phyloP scores from a whole-genome alignment of 805 yeast species.

The Wickerhamomyces hampshirensis region DNA sequence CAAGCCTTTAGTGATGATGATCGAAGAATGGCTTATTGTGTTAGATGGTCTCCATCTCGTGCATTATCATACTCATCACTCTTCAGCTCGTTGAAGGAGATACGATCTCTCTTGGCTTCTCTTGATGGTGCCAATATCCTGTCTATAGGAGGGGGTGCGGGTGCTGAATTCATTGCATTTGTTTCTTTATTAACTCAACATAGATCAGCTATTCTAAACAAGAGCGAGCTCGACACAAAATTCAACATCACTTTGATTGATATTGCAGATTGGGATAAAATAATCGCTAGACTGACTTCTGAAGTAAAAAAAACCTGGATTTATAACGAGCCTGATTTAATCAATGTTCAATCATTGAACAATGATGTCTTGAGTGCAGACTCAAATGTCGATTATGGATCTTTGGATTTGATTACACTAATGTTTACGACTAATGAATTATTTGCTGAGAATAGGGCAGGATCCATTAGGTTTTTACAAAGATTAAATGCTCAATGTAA shows the following conservation, averaged over 20 bases:
- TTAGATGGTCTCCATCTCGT: constrained; percentile 84
- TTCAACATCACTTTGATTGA: constrained; percentile 58
- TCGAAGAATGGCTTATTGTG: constrained; percentile 71
- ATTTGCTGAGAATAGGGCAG: constrained; percentile 61
- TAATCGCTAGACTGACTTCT: constrained; percentile 40
- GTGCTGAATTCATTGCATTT: constrained; percentile 67
- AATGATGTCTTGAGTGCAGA: constrained; percentile 34
- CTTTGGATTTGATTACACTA: constrained; percentile 55
- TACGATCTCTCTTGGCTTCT: constrained; percentile 31
- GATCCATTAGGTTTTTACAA: constrained; percentile 56
- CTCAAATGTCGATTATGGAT: constrained; percentile 18
- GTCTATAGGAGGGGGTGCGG: constrained; percentile 88
- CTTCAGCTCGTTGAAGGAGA: constrained; percentile 45
- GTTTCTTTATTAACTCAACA: constrained; percentile 48
- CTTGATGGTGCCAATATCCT: constrained; percentile 38
- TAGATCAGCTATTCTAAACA: constrained; percentile 19
- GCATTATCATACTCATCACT: constrained; percentile 70
- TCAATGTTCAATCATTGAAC: constrained; percentile 29
- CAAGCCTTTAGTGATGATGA: constrained; percentile 61
- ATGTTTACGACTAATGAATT: constrained; percentile 86
- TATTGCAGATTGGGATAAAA: constrained; percentile 70
- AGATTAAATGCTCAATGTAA: constrained; percentile 45
- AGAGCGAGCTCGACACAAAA: constrained; percentile 18
- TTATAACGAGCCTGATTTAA: constrained; percentile 30
- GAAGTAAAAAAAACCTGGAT: constrained; percentile 53